Base-by-base conservation (phyloP, 306 rosid species). In the Carpinus viminea region DNA sequence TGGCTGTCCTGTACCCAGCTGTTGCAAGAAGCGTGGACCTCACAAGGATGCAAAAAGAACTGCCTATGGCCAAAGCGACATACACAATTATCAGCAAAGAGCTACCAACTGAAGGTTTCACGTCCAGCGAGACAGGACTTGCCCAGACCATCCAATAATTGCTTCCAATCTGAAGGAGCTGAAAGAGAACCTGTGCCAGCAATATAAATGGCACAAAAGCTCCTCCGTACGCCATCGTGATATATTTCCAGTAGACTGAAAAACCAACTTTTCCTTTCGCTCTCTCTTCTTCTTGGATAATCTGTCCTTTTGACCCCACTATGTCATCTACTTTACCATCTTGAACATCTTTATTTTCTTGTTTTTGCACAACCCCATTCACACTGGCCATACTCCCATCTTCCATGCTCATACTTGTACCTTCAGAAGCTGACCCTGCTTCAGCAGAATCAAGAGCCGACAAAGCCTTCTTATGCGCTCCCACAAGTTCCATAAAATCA, bases 121-220 rank as follows among this genome's bases (percentile, higher is more conserved):
- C 76, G 20, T 89, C 98, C 41, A 76, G 51, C 26, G 98, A 92
- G 66, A 81, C 77, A 4, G 97, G 97, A 83, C 91, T 86, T 45
- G 96, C 97, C 97, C 93, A 94, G 68, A 93, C 92, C 92, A 92
- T 94, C 97, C 97, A 94, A 78, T 92, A 94, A 79, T 92, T 89
- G 86, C 97, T 92, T 80, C 90, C 97, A 78, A 94, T 91, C 88
- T 92, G 98, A 82, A 92, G 88, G 74, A 72, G 15, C 85, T 92
- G 94, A 77, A 90, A 90, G 43, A 94, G 81, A 85, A 83, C 78
- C 76, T 90, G 90, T 66, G 87, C 85, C 66, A 94, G 81, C 80
- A 94, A 80, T 82, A 94, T 82, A 70, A 94, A 74, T 4, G 97
- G 98, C 64, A 88, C 93, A 28, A 94, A 92, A 74, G 89, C 89